A percentile compares a stretch with the other conserved stretches of the same genome.
phyloP scores from a whole-genome alignment of 2,329 filamentous ascomycete species.

The Colletotrichum sansevieriae region DNA sequence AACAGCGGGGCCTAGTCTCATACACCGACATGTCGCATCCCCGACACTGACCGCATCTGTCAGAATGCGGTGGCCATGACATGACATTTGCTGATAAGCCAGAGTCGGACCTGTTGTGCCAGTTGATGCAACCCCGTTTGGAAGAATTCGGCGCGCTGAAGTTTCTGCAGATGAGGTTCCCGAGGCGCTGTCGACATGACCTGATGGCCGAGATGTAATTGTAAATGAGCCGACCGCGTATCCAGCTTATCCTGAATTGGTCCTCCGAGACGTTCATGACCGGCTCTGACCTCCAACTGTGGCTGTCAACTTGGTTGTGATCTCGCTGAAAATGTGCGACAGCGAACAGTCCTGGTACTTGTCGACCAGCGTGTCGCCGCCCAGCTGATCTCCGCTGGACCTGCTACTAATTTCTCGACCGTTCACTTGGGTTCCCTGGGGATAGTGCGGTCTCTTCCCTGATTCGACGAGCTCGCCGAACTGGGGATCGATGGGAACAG shows the following conservation, averaged over 20 bases:
- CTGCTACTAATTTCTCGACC: conserved; percentile 63
- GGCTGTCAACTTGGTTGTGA: conserved; percentile 63
- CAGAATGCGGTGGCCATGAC: not conserved
- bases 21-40: not conserved
- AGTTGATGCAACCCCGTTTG: too few species aligned
- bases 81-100: not conserved
- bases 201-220: too few species aligned
- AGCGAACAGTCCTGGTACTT: conserved; percentile 82
- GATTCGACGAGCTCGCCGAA: conserved; percentile 92
- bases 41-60: not conserved
- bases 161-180: too few species aligned
- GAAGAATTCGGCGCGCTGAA: too few species aligned
- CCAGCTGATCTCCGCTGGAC: conserved; percentile 44
- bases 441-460: conserved; percentile 73
- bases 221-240: not conserved
- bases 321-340: conserved; percentile 74
- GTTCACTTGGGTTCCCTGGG: conserved; percentile 73
- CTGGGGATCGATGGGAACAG: conserved; percentile 91
- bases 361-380: conserved; percentile 65
- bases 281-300: conserved; percentile 40
- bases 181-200: too few species aligned
- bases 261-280: conserved; percentile 18
- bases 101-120: not conserved
- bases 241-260: not conserved
- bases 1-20: not conserved